Evolutionary conservation across 2,329 filamentous ascomycete species (phyloP).

Genomic region (Penicillium palitans): DNA sequence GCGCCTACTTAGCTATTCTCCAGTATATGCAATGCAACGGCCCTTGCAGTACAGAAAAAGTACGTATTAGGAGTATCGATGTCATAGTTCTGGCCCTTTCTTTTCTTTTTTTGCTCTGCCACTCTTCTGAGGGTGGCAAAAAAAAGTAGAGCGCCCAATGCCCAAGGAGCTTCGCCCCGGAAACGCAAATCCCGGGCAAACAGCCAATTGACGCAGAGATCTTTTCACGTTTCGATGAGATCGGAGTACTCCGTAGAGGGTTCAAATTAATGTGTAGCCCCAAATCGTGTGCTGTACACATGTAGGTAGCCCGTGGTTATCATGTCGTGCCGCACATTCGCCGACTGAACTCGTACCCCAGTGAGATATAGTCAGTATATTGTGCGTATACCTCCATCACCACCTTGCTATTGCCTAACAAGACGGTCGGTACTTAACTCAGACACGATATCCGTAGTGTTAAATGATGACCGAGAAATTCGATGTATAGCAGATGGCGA

Average conservation of each 20-base stretch:
- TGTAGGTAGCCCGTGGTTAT: constrained; percentile 15
- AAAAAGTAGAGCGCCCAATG: not conserved
- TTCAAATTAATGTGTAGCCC: not conserved
- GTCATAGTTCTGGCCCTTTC: not conserved
- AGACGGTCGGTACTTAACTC: constrained; percentile 80
- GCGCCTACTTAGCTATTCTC: not conserved
- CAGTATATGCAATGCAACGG: not conserved
- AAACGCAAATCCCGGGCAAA: not conserved
- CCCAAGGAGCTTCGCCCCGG: not conserved
- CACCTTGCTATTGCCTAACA: constrained; percentile 63
- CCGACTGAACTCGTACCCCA: constrained; percentile 40
- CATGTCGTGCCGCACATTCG: constrained; percentile 38
- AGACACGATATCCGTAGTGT: constrained; percentile 65
- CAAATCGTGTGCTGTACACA: constrained; percentile 2
- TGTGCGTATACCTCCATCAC: constrained; percentile 66
- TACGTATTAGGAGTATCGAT: not conserved
- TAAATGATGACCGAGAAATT: not conserved
- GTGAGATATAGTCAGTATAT: constrained; percentile 35
- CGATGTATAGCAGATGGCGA: not conserved
- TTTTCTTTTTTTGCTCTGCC: not conserved
- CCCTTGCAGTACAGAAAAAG: not conserved
- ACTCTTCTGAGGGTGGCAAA: not conserved
- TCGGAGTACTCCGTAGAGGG: no score
- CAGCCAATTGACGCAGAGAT: not conserved
- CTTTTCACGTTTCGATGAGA: not conserved